Evolutionary conservation across 352 stramenopile species (phyloP).

Genomic region (Globisporangium radiosum): DNA sequence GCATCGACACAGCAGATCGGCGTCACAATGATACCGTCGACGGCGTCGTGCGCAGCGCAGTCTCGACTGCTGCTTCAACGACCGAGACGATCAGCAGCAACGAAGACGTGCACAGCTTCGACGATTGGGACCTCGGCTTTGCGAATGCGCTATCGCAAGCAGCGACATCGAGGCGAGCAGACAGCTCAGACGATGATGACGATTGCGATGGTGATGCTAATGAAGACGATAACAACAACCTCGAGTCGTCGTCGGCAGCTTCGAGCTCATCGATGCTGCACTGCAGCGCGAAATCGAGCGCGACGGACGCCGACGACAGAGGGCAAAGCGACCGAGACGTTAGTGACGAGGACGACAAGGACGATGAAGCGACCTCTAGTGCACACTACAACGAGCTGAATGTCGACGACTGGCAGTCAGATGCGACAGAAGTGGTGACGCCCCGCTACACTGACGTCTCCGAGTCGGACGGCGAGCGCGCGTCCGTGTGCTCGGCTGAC

Average conservation of each 20-base stretch:
- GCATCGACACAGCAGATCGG: too few relatives aligned
- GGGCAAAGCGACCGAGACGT: too few relatives aligned
- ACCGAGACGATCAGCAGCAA: constrained; percentile 33
- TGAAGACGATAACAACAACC: neutral
- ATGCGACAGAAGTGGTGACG: too few relatives aligned
- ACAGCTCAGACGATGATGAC: neutral
- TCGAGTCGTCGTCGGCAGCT: neutral
- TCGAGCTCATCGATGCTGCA: neutral
- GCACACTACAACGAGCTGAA: too few relatives aligned
- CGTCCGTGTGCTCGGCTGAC: too few relatives aligned
- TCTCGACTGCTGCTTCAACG: constrained; percentile 24
- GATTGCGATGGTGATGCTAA: neutral
- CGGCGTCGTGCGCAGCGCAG: constrained; percentile 1
- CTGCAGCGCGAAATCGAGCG: too few relatives aligned
- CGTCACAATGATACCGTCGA: too few relatives aligned
- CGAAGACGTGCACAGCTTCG: constrained; percentile 27
- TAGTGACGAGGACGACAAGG: neutral
- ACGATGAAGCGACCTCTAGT: neutral
- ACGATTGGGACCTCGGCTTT: constrained; percentile 30
- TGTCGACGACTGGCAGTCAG: too few relatives aligned
- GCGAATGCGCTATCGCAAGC: neutral
- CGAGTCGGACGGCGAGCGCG: too few relatives aligned
- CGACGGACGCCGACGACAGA: too few relatives aligned
- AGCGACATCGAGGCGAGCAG: neutral
- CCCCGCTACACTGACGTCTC: too few relatives aligned